Conservation (phyloP, 2,329 filamentous ascomycete species). For the Helicocarpus griseus region DNA sequence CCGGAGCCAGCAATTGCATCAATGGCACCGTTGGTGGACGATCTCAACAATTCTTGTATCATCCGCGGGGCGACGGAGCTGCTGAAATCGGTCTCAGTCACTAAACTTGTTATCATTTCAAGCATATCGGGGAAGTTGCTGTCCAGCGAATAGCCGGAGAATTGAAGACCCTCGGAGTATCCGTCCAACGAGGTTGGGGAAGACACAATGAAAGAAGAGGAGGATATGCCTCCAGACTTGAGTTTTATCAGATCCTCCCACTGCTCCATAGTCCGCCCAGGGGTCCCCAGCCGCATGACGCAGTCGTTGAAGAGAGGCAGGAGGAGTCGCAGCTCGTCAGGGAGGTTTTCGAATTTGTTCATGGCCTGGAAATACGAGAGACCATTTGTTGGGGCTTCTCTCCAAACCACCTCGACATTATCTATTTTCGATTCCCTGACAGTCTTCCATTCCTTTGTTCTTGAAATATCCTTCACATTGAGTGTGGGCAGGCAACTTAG, state of each 20-base stretch:
- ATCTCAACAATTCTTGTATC: constrained; percentile 77
- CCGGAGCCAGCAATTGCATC: constrained; percentile 87
- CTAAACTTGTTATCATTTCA: constrained; percentile 66
- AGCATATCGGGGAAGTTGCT: constrained; percentile 87
- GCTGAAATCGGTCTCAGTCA: constrained; percentile 84
- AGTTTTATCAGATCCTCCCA: constrained; percentile 93
- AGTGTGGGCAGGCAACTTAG: constrained; percentile 81
- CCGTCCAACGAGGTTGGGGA: constrained; percentile 62
- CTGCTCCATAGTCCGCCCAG: constrained; percentile 80
- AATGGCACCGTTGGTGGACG: constrained; percentile 77
- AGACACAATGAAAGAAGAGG: constrained; percentile 73
- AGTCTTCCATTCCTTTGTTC: constrained; percentile 66
- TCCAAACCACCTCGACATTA: constrained; percentile 70
- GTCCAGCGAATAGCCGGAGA: constrained; percentile 81
- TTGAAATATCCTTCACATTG: constrained; percentile 78
- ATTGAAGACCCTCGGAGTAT: constrained; percentile 70
- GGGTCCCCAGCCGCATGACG: constrained; percentile 87
- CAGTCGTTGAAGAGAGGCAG: constrained; percentile 86
- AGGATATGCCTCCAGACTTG: constrained; percentile 82
- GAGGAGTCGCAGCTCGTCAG: constrained; percentile 72
- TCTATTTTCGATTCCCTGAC: constrained; percentile 47
- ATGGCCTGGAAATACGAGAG: constrained; percentile 92
- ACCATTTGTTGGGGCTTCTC: constrained; percentile 86
- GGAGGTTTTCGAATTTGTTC: constrained; percentile 67
- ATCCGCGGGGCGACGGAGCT: constrained; percentile 69